Evolutionary conservation across 257 asterid genomes (phyloP), one percentile per base, ranked within the genome.

Genomic region (Ehretia macrophylla): DNA sequence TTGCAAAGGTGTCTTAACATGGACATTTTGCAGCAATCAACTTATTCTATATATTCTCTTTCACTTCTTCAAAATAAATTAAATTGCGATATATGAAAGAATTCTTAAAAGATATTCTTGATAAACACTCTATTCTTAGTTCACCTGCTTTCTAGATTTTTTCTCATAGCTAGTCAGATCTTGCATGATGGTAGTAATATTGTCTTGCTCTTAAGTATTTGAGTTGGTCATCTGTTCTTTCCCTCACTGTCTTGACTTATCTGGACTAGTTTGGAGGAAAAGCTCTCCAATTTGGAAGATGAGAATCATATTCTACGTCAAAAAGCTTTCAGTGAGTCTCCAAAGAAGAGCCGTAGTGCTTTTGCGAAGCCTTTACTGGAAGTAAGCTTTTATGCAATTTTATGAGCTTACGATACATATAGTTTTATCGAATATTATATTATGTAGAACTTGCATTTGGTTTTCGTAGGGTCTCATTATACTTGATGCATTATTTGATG

Each of bases 281-380:
- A 89, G 81, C 73, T 83, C 55, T 80, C 87, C 16, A 78, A 64
- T 82, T 60, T 81, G 42, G 89, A 89, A 82, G 68, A 77, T 66
- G 97, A 93, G 74, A 93, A 85, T 73, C 89, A 73, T 54, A 72
- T 93, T 69, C 77, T 93, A 67, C 85, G 92, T 22, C 96, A 86
- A 78, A 89, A 86, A 79, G 66, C 96, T 51, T 75, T 85, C 79
- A 67, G 54, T 70, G 81, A 68, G 37, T 68, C 99, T 39, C 97
- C 99, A 3, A 81, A 78, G 81, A 85, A 84, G 77, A 83, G 76
- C 51, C 85, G 94, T 61, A 59, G 77, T 51, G 91, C 83, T 59
- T 70, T 78, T 65, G 72, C 70, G 35, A 89, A 79, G 73, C 94
- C 99, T 68, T 72, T 84, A 62, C 44, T 78, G 53, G 96, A 92